phyloP scores from a whole-genome alignment of 2,329 filamentous ascomycete species.

The Colletotrichum acutatum region DNA sequence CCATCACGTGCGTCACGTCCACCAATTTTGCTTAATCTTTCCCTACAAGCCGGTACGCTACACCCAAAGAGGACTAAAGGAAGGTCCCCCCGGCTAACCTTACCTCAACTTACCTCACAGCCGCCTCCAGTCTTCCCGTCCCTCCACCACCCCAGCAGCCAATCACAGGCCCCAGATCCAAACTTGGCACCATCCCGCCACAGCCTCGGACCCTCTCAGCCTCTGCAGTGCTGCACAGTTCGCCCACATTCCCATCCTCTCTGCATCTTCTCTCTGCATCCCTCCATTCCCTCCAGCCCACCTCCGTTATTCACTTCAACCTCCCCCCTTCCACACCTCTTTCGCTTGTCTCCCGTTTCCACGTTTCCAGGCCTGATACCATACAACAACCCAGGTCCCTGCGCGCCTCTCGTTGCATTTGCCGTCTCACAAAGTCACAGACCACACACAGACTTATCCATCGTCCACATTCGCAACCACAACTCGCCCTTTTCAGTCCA shows the following conservation, averaged over 20 bases:
- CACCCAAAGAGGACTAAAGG: not conserved
- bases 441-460: not conserved
- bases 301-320: constrained; percentile 7
- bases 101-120: constrained; percentile 17
- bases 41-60: constrained; percentile 1
- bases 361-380: constrained; percentile 3
- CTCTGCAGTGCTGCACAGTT: not conserved
- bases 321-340: not conserved
- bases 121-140: constrained; percentile 32
- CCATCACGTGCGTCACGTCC: not conserved
- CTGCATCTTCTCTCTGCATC: not conserved
- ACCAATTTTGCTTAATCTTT: constrained; percentile 6
- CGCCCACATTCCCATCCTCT: not conserved
- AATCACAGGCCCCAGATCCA: not conserved
- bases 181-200: constrained; percentile 10
- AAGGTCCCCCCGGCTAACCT: constrained; percentile 26
- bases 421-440: constrained; percentile 29
- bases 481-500: not conserved
- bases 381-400: constrained; percentile 8
- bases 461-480: not conserved
- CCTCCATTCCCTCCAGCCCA: not conserved
- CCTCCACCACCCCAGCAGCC: constrained; percentile 24
- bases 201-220: not conserved
- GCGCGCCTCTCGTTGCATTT: constrained; percentile 31
- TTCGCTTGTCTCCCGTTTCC: not conserved